These are phyloP conservation scores for Cudoniella acicularis DNA, from an alignment of 495 filamentous ascomycete species.

Conservation along the genomic window DNA sequence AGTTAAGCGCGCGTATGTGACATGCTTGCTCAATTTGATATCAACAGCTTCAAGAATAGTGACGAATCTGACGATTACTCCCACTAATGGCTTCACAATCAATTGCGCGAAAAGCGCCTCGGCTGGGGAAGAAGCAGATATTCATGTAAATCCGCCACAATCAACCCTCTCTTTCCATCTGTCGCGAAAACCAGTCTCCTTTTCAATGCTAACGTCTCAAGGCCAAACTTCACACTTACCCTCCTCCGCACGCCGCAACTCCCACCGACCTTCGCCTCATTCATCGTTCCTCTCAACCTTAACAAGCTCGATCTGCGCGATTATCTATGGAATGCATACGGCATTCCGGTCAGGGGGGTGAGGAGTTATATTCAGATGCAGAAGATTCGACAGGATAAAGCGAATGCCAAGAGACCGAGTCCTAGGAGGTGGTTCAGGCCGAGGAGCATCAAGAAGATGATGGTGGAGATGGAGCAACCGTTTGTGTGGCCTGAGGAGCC, in stretches of 20 bases:
- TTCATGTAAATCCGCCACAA: constrained; percentile 54
- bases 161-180: background rate
- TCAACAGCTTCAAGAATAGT: background rate
- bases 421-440: constrained; percentile 53
- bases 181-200: background rate
- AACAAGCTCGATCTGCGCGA: constrained; percentile 90
- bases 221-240: constrained; percentile 73
- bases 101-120: background rate
- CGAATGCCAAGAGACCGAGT: constrained; percentile 31
- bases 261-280: constrained; percentile 73
- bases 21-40: background rate
- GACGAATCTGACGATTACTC: background rate
- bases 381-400: constrained; percentile 49
- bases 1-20: background rate
- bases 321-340: constrained; percentile 78
- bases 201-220: constrained; percentile 31
- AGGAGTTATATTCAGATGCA: constrained; percentile 76
- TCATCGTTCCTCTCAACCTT: constrained; percentile 80
- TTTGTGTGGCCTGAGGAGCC: constrained; percentile 79
- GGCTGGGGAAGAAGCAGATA: constrained; percentile 56
- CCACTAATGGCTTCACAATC: constrained; percentile 5
- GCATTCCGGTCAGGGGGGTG: constrained; percentile 60
- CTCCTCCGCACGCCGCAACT: constrained; percentile 68
- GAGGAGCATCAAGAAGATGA: constrained; percentile 79
- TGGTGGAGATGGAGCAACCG: constrained; percentile 74